Evolutionary conservation across 169 alveolate genomes (phyloP).

Genomic region (Cytauxzoon felis): DNA sequence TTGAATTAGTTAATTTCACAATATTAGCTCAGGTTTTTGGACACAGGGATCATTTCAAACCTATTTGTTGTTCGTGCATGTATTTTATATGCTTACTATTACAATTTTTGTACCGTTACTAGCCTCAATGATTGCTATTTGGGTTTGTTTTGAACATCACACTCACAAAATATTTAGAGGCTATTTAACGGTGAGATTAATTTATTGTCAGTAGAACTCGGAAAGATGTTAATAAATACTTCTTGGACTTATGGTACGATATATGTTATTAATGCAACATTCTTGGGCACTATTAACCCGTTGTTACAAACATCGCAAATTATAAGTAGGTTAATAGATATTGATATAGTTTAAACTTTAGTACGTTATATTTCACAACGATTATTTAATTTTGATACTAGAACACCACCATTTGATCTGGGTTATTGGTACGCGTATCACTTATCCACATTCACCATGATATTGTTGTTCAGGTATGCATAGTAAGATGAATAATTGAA

Average conservation of each 20-base stretch:
- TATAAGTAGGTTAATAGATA: slow-evolving; percentile 9
- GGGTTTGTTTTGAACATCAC: slow-evolving; percentile 18
- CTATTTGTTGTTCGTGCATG: slow-evolving; percentile 54
- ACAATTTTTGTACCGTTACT: slow-evolving; percentile 60
- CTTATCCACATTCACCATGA: slow-evolving; percentile 68
- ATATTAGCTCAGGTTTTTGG: slow-evolving; percentile 40
- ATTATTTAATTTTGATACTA: slow-evolving; percentile 47
- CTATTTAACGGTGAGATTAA: slow-evolving; percentile 56
- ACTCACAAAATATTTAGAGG: slow-evolving; percentile 8
- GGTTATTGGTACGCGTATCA: slow-evolving; percentile 80
- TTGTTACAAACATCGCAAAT: slow-evolving; percentile 55
- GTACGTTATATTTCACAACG: slow-evolving; percentile 7
- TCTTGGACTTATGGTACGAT: slow-evolving; percentile 61
- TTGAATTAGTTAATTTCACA: background rate
- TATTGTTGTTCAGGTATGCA: slow-evolving; percentile 69
- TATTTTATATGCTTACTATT: slow-evolving; percentile 48
- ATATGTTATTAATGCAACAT: slow-evolving; percentile 53
- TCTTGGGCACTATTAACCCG: slow-evolving; percentile 55
- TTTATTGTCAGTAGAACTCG: slow-evolving; percentile 49
- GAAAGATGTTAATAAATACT: slow-evolving; percentile 46
- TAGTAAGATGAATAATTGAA: background rate
- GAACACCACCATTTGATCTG: slow-evolving; percentile 66
- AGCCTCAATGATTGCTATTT: slow-evolving; percentile 62
- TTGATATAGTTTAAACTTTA: slow-evolving; percentile 11
- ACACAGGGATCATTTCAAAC: slow-evolving; percentile 52